phyloP scores from a whole-genome alignment of 257 asterid genomes.

The Rhazya stricta region DNA sequence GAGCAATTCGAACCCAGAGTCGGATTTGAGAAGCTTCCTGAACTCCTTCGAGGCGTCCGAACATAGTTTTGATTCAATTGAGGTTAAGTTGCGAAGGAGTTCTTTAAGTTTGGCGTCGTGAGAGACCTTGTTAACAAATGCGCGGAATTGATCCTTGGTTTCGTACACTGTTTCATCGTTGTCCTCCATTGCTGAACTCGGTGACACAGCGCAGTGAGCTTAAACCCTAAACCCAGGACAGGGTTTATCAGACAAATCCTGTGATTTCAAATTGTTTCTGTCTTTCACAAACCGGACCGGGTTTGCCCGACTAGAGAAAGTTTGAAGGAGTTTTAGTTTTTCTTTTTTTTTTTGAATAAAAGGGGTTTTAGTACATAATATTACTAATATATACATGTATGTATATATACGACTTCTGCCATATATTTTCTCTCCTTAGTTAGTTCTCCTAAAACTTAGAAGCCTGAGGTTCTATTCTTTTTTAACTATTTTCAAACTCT shows the following conservation, averaged over 20 bases:
- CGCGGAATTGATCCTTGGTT: conserved; percentile 11
- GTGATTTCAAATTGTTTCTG: too few relatives aligned
- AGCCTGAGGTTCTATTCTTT: too few relatives aligned
- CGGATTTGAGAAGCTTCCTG: conserved; percentile 56
- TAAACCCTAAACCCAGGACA: conserved; percentile 27
- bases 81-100: conserved; percentile 66
- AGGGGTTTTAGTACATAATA: too few relatives aligned
- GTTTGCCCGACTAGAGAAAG: too few relatives aligned
- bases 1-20: conserved; percentile 44
- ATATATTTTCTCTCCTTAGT: too few relatives aligned
- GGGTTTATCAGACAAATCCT: not conserved
- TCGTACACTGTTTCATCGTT: not conserved
- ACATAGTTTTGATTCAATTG: conserved; percentile 49
- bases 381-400: too few relatives aligned
- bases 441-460: too few relatives aligned
- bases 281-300: too few relatives aligned
- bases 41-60: conserved; percentile 67
- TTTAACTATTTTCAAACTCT: too few relatives aligned
- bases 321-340: too few relatives aligned
- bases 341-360: too few relatives aligned
- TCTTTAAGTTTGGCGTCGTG: conserved; percentile 67
- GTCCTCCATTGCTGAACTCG: conserved; percentile 7
- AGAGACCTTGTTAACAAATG: conserved; percentile 28
- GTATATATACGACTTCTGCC: too few relatives aligned
- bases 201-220: not conserved